A percentile compares a stretch with the other conserved stretches of the same genome.
Evolutionary conservation across 2,329 filamentous ascomycete species (phyloP).

Genomic region (Cytospora mali): DNA sequence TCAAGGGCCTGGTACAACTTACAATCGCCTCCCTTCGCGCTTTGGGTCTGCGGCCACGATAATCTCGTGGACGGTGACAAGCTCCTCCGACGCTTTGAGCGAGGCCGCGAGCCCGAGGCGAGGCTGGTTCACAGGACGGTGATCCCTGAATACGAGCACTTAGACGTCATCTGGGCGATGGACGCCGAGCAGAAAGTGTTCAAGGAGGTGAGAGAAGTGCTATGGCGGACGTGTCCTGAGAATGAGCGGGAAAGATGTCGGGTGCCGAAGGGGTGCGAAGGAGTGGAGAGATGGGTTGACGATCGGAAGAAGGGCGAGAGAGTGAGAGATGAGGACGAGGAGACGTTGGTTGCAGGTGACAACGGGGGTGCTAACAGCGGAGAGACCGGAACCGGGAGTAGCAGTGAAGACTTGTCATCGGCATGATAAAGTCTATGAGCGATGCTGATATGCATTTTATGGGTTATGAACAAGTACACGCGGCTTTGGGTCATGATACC

Average conservation of each 20-base stretch:
- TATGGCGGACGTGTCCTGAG: constrained; percentile 75
- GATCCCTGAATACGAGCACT: constrained; percentile 86
- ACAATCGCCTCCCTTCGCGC: constrained; percentile 76
- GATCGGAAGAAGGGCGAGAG: constrained; percentile 26
- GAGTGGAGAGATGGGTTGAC: constrained; percentile 45
- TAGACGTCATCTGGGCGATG: constrained; percentile 95
- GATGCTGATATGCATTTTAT: background rate
- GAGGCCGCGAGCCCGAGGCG: constrained; percentile 79
- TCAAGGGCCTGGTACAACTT: constrained; percentile 79
- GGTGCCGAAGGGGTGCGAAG: constrained; percentile 66
- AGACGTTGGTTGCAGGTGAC: constrained; percentile 30
- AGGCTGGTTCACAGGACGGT: constrained; percentile 79
- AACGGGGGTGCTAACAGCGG: constrained; percentile 20
- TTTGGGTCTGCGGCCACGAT: constrained; percentile 87
- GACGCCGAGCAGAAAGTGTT: constrained; percentile 84
- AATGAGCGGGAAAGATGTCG: constrained; percentile 57
- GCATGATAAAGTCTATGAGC: constrained; percentile 12
- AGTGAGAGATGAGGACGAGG: constrained; percentile 30
- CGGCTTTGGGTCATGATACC: constrained; percentile 1
- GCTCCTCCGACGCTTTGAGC: constrained; percentile 73
- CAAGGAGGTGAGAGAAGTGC: constrained; percentile 73
- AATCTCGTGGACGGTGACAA: constrained; percentile 80
- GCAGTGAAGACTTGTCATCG: constrained; percentile 18
- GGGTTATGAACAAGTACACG: background rate
- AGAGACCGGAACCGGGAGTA: constrained; percentile 2